Percentiles rank a stretch among this genome's conserved stretches.
phyloP scores from a whole-genome alignment of 768 basidiomycete genomes.

The Xerocomus potaroensis region DNA sequence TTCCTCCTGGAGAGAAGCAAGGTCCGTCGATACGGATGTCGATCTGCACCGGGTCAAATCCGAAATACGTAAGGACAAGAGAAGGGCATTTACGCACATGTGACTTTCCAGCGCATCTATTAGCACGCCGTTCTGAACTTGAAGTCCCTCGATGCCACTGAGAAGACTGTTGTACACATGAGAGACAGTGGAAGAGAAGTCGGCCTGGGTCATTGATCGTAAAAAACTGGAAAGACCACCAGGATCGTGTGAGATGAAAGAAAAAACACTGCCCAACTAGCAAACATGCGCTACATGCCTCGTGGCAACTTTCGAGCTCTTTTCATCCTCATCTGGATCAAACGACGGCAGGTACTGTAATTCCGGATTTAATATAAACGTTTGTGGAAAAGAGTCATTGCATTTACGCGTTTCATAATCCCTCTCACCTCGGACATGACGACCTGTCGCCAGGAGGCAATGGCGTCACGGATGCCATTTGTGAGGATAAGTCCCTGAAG shows the following conservation, averaged over 20 bases:
- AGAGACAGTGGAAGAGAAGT: conserved; percentile 62
- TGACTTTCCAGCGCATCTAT: conserved; percentile 52
- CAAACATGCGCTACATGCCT: conserved; percentile 17
- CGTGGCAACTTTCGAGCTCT: conserved; percentile 26
- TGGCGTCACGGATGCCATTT: conserved; percentile 63
- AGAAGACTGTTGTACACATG: conserved; percentile 59
- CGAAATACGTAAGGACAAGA: background rate
- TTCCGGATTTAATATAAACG: background rate
- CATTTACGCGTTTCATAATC: conserved; percentile 56
- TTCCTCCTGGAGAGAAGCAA: conserved; percentile 55
- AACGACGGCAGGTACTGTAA: conserved; percentile 57
- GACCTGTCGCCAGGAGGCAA: conserved; percentile 65
- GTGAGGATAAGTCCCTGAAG: conserved; percentile 76
- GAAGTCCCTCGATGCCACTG: conserved; percentile 63
- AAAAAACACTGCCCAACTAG: background rate
- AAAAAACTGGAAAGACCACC: conserved; percentile 50
- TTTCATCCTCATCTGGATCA: conserved; percentile 51
- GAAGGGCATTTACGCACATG: conserved; percentile 28
- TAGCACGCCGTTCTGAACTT: conserved; percentile 55
- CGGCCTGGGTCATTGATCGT: conserved; percentile 60
- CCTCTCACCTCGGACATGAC: conserved; percentile 57
- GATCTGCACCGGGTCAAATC: conserved; percentile 29
- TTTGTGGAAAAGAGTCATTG: conserved; percentile 1
- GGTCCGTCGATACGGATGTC: conserved; percentile 36
- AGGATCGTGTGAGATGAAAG: conserved; percentile 4